phyloP scores from a whole-genome alignment of 164 flowering plant species.

The Chloranthus sessilifolius region DNA sequence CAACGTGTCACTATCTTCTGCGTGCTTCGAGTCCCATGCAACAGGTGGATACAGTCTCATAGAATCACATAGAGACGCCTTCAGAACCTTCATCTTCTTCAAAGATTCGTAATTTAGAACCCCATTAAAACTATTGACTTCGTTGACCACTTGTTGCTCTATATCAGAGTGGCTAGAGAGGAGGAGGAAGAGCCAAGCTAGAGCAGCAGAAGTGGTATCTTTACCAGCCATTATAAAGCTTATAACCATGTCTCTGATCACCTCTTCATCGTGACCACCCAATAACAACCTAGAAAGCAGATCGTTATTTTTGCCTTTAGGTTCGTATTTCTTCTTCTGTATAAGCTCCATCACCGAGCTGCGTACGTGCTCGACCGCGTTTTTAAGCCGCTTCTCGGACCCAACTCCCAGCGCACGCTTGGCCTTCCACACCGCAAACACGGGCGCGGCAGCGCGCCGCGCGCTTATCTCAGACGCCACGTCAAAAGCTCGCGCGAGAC shows the following conservation, averaged over 20 bases:
- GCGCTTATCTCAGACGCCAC: slow-evolving; percentile 57
- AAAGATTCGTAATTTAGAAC: slow-evolving; percentile 28
- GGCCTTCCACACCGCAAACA: slow-evolving; percentile 53
- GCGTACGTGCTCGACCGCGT: slow-evolving; percentile 37
- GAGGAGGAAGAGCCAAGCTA: slow-evolving; percentile 76
- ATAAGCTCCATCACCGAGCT: slow-evolving; percentile 41
- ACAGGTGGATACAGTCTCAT: slow-evolving; percentile 92
- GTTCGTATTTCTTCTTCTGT: slow-evolving; percentile 8
- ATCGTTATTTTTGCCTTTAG: slow-evolving; percentile 11
- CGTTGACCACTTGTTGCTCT: slow-evolving; percentile 26
- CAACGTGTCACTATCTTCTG: slow-evolving; percentile 40
- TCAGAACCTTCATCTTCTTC: slow-evolving; percentile 49
- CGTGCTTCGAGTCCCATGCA: slow-evolving; percentile 54
- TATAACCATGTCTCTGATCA: slow-evolving; percentile 65
- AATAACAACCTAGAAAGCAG: slow-evolving; percentile 46
- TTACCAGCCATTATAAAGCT: slow-evolving; percentile 89
- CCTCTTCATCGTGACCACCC: slow-evolving; percentile 45
- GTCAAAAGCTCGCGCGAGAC: slow-evolving; percentile 52
- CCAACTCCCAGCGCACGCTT: slow-evolving; percentile 53
- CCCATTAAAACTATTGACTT: slow-evolving; percentile 11
- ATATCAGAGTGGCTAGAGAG: slow-evolving; percentile 16
- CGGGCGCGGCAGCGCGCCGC: slow-evolving; percentile 44
- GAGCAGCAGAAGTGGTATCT: slow-evolving; percentile 81
- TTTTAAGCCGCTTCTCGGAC: slow-evolving; percentile 46
- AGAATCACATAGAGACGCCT: slow-evolving; percentile 71